These are phyloP conservation scores for Balamuthia mandrillaris DNA, from an alignment of 208 protist genomes.

Conservation along the genomic window DNA sequence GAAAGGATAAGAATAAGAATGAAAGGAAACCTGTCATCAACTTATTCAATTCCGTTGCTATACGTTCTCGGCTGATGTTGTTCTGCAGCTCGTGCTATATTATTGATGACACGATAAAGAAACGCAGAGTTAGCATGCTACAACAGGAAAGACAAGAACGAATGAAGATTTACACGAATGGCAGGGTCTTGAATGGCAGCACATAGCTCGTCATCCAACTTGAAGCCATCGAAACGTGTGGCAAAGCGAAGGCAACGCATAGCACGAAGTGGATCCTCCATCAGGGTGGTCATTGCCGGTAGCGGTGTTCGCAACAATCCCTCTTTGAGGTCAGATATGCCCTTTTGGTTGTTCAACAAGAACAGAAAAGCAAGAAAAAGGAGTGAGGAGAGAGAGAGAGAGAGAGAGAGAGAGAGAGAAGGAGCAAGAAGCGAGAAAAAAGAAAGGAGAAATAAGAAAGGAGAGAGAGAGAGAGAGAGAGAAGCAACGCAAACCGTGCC, in stretches of 20 bases:
- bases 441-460: too few species aligned
- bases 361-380: too few species aligned
- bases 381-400: too few species aligned
- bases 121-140: background rate
- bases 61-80: background rate
- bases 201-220: constrained; percentile 62
- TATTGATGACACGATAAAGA: background rate
- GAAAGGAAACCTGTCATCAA: background rate
- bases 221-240: constrained; percentile 83
- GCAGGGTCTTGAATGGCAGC: background rate
- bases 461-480: too few species aligned
- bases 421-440: too few species aligned
- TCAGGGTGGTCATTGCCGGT: constrained; percentile 47
- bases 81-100: background rate
- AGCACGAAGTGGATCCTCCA: constrained; percentile 87
- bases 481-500: constrained; percentile 58
- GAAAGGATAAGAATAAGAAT: too few species aligned
- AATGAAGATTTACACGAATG: background rate
- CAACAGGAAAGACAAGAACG: background rate
- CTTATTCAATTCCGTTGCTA: background rate
- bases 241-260: constrained; percentile 87
- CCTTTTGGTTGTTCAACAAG: constrained; percentile 45
- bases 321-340: constrained; percentile 80
- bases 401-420: too few species aligned
- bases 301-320: constrained; percentile 81